Evolutionary conservation across 306 rosid species (phyloP).

Genomic region (Purshia tridentata): DNA sequence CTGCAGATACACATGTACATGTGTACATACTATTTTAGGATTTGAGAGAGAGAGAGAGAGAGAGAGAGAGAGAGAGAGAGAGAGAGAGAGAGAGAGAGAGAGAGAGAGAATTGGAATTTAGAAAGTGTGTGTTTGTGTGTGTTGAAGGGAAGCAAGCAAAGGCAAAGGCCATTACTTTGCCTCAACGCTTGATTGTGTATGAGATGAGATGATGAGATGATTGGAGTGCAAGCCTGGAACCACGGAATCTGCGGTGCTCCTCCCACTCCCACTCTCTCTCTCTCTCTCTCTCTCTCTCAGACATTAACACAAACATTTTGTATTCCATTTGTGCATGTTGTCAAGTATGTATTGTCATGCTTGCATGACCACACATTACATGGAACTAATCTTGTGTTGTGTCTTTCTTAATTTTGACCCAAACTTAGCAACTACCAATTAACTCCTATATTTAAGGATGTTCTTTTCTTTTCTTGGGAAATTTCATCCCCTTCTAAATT

Average conservation of each 20-base stretch:
- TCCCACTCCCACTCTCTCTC: conserved; percentile 30
- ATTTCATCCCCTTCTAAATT: conserved; percentile 13
- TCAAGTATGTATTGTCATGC: conserved; percentile 28
- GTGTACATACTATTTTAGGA: conserved; percentile 13
- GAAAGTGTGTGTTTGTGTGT: conserved; percentile 16
- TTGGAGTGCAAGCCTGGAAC: conserved; percentile 91
- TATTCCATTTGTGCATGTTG: background rate
- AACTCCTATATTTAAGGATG: conserved; percentile 6
- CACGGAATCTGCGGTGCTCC: conserved; percentile 86
- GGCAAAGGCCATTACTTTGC: conserved; percentile 53
- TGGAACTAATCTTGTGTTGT: conserved; percentile 36
- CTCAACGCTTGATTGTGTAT: conserved; percentile 47
- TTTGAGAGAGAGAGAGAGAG: conserved; percentile 16
- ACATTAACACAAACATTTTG: background rate
- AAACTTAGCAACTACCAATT: background rate
- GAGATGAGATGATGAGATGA: conserved; percentile 38
- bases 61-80: conserved; percentile 23
- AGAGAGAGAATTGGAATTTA: conserved; percentile 9
- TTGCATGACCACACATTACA: conserved; percentile 47
- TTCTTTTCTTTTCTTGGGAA: conserved; percentile 1
- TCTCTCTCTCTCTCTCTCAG: no score
- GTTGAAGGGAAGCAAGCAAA: conserved; percentile 31
- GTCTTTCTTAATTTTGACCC: background rate
- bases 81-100: conserved; percentile 8
- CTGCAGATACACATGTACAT: conserved; percentile 2